Evolutionary conservation across 352 stramenopile species (phyloP).

Genomic region (Pythium rishiriense): DNA sequence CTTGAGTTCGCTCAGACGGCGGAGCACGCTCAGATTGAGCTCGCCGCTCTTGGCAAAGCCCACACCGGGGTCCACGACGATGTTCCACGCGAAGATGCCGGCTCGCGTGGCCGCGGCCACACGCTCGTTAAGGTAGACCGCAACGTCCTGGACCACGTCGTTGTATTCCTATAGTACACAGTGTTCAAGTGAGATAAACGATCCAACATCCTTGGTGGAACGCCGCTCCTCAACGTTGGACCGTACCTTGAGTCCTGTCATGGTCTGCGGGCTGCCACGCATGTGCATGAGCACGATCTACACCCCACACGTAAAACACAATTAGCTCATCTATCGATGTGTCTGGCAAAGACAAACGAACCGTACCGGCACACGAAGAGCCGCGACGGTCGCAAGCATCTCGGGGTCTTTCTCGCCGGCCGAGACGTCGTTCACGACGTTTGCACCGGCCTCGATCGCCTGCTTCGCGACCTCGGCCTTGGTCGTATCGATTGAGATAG

Average conservation of each 20-base stretch:
- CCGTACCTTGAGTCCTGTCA: slow-evolving; percentile 83
- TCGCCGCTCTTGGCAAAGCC: slow-evolving; percentile 96
- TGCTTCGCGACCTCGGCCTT: slow-evolving; percentile 89
- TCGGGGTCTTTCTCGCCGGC: slow-evolving; percentile 89
- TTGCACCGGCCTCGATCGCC: slow-evolving; percentile 92
- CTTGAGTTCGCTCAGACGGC: slow-evolving; percentile 66
- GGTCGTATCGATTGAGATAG: slow-evolving; percentile 97
- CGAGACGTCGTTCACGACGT: slow-evolving; percentile 98
- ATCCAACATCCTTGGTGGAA: neutral
- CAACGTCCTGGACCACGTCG: slow-evolving; percentile 90
- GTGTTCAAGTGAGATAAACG: too few species aligned
- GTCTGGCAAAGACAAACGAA: neutral
- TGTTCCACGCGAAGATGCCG: slow-evolving; percentile 93
- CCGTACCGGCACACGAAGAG: slow-evolving; percentile 79
- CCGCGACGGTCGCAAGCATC: slow-evolving; percentile 91
- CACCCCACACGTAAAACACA: slow-evolving; percentile 13
- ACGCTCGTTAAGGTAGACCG: slow-evolving; percentile 67
- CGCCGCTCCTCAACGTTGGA: neutral
- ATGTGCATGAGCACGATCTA: slow-evolving; percentile 98
- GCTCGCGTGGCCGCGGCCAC: slow-evolving; percentile 72
- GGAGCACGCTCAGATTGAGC: slow-evolving; percentile 92
- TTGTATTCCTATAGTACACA: slow-evolving; percentile 86
- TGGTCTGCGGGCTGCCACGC: slow-evolving; percentile 95
- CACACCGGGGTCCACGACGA: slow-evolving; percentile 97
- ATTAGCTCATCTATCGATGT: neutral